Percentiles rank a stretch among this genome's conserved stretches.
Conservation (phyloP, 2,329 filamentous ascomycete species). For the Phaeosphaeriaceae sp. region DNA sequence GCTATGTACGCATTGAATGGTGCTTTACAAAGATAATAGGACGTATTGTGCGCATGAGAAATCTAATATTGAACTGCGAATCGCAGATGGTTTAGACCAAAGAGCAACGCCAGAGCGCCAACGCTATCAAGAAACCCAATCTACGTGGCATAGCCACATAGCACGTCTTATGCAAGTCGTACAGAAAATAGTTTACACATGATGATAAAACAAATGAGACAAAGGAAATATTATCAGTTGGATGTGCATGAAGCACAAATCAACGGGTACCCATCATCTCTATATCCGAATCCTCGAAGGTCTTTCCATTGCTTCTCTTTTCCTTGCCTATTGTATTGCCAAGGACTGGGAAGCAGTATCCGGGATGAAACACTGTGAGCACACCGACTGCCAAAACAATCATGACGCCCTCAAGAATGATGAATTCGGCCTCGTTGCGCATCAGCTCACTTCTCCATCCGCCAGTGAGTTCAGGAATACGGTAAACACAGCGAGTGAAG, state of each 20-base stretch:
- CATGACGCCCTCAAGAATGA: slow-evolving; percentile 62
- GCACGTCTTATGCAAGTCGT: too few relatives aligned
- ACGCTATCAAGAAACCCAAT: too few relatives aligned
- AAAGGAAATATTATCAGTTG: background rate
- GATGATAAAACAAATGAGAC: background rate
- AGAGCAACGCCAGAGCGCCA: too few relatives aligned
- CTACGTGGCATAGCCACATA: too few relatives aligned
- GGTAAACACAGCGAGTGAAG: slow-evolving; percentile 57
- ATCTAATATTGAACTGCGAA: too few relatives aligned
- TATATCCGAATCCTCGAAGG: slow-evolving; percentile 21
- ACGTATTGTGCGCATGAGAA: too few relatives aligned
- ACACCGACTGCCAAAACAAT: slow-evolving; percentile 55
- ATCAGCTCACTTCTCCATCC: slow-evolving; percentile 56
- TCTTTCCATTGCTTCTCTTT: slow-evolving; percentile 18
- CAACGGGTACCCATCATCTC: slow-evolving; percentile 16
- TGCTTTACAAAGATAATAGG: too few relatives aligned
- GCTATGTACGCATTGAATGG: too few relatives aligned
- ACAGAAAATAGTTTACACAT: background rate
- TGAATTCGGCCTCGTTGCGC: slow-evolving; percentile 57
- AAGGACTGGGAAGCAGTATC: slow-evolving; percentile 46
- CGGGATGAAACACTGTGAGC: slow-evolving; percentile 58
- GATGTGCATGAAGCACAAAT: background rate
- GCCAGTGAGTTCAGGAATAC: slow-evolving; percentile 57
- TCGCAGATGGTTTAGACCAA: too few relatives aligned
- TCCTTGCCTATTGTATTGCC: slow-evolving; percentile 27